Percentiles rank a stretch among this genome's conserved stretches.
Conservation (phyloP, 371 early-diverging fungal species). For the Apophysomyces trapeziformis region DNA sequence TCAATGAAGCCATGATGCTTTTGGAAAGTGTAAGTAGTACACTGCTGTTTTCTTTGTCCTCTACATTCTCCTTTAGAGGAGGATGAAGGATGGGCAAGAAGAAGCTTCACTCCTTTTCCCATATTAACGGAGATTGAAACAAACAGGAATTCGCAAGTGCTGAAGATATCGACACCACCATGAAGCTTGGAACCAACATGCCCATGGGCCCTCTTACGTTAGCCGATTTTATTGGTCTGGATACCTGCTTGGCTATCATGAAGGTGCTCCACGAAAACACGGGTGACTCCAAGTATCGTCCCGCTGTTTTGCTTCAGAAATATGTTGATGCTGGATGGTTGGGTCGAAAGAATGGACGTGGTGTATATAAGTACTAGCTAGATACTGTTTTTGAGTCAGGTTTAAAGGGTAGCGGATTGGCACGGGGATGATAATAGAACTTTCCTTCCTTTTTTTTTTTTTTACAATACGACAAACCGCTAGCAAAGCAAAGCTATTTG, state of each 20-base stretch:
- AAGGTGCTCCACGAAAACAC: slow-evolving; percentile 91
- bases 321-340: slow-evolving; percentile 98
- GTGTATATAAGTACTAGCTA: slow-evolving; percentile 82
- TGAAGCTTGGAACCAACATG: slow-evolving; percentile 95
- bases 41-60: too few relatives aligned
- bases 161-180: slow-evolving; percentile 97
- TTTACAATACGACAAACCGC: too few relatives aligned
- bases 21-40: slow-evolving; percentile 78
- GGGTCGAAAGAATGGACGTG: slow-evolving; percentile 91
- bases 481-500: too few relatives aligned
- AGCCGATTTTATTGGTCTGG: slow-evolving; percentile 98
- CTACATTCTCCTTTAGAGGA: too few relatives aligned
- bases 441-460: too few relatives aligned
- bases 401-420: too few relatives aligned
- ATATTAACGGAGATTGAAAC: slow-evolving; percentile 4
- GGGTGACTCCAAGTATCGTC: slow-evolving; percentile 98
- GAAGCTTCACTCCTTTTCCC: too few relatives aligned
- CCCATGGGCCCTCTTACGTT: slow-evolving; percentile 98
- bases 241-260: slow-evolving; percentile 97
- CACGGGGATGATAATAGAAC: too few relatives aligned
- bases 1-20: slow-evolving; percentile 94
- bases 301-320: slow-evolving; percentile 88
- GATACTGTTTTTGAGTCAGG: too few relatives aligned
- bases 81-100: too few relatives aligned
- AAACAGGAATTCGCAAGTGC: slow-evolving; percentile 86